phyloP scores from a whole-genome alignment of 257 asterid genomes.

The Primulina tabacum region DNA sequence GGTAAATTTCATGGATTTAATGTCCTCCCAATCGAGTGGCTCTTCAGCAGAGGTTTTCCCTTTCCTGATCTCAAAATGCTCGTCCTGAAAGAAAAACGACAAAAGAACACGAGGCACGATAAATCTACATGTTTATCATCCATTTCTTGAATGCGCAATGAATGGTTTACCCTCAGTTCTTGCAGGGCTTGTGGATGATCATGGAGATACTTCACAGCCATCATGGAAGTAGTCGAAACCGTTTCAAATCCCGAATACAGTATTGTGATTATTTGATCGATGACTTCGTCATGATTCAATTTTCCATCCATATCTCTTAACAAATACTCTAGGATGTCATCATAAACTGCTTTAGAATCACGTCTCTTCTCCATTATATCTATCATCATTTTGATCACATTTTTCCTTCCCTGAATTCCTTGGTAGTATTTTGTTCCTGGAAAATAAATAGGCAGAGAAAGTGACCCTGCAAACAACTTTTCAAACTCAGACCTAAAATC shows the following conservation, averaged over 20 bases:
- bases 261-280: conserved; percentile 75
- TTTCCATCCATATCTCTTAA: conserved; percentile 34
- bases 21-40: conserved; percentile 58
- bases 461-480: conserved; percentile 48
- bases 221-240: conserved; percentile 79
- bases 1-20: conserved; percentile 62
- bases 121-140: not conserved
- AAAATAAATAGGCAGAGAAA: conserved; percentile 64
- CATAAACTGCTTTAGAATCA: conserved; percentile 30
- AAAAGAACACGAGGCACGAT: not conserved
- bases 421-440: conserved; percentile 55
- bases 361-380: conserved; percentile 56
- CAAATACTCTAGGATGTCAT: conserved; percentile 59
- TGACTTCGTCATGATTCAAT: conserved; percentile 61
- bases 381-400: conserved; percentile 42
- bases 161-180: conserved; percentile 54
- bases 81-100: conserved; percentile 41
- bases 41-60: conserved; percentile 39
- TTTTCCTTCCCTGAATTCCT: conserved; percentile 70
- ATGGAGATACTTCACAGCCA: conserved; percentile 84
- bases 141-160: not conserved
- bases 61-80: conserved; percentile 48
- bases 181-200: conserved; percentile 69
- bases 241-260: conserved; percentile 90
- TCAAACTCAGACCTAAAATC: conserved; percentile 45